A percentile compares a stretch with the other conserved stretches of the same genome.
Evolutionary conservation across 768 basidiomycete species (phyloP).

Genomic region (Royoungia palumana): DNA sequence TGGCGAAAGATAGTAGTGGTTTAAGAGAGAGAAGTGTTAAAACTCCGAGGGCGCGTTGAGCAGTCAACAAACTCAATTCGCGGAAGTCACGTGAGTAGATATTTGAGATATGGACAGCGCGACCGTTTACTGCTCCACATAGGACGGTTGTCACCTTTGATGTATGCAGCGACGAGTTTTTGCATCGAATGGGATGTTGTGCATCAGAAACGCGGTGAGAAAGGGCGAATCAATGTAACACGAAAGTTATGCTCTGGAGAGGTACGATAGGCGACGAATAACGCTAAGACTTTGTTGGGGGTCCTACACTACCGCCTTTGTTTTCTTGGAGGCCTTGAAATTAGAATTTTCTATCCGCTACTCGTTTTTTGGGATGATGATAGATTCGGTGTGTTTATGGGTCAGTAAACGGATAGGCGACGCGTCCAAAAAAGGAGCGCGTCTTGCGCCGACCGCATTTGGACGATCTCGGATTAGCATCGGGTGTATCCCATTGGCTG

Average conservation of each 20-base stretch:
- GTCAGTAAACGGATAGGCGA: slow-evolving; percentile 25
- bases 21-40: slow-evolving; percentile 39
- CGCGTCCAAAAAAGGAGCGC: slow-evolving; percentile 38
- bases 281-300: slow-evolving; percentile 14
- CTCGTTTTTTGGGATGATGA: slow-evolving; percentile 24
- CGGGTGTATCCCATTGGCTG: slow-evolving; percentile 15
- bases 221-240: background rate
- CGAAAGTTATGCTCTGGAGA: slow-evolving; percentile 16
- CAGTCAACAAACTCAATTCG: slow-evolving; percentile 41
- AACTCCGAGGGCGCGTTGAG: slow-evolving; percentile 40
- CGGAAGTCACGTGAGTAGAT: slow-evolving; percentile 35
- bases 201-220: slow-evolving; percentile 13
- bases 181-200: slow-evolving; percentile 11
- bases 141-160: background rate
- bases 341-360: slow-evolving; percentile 28
- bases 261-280: slow-evolving; percentile 18
- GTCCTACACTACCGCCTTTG: slow-evolving; percentile 14
- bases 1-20: slow-evolving; percentile 47
- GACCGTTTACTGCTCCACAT: slow-evolving; percentile 10
- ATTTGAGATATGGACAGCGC: slow-evolving; percentile 31
- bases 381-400: slow-evolving; percentile 30
- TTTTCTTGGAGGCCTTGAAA: slow-evolving; percentile 18
- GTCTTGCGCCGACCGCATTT: slow-evolving; percentile 36
- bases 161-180: slow-evolving; percentile 3
- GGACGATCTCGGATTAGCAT: slow-evolving; percentile 34